Base-by-base conservation (phyloP, 176 grass and related monocot species). In the Eleusine coracana region DNA sequence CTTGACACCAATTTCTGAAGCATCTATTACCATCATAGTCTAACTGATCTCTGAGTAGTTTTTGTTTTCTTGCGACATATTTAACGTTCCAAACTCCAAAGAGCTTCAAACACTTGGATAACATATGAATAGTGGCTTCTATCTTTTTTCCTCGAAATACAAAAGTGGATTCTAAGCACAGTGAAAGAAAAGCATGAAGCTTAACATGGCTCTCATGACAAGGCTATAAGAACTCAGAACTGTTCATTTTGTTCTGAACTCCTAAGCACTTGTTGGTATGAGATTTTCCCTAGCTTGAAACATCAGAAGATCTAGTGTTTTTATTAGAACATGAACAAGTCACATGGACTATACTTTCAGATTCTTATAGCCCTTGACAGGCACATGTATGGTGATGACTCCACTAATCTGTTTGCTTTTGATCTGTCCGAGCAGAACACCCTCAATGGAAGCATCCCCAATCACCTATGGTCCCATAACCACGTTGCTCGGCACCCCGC, bases 401-500 rank as follows among this genome's bases (percentile, higher is more conserved):
- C 12, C 54, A 62, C 21, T 45, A 83, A 74, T 63, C 20, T 23
- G 29, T 40, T 52, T 74, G 42, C 7, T 66, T 86, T 63, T 52
- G 15, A 17, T 52, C 14, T 80, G 12, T 82, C 54, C 16, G 34
- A 65, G 51, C 89, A 97, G 94, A 88, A 89, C 83, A 66, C 86
- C 8, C 70, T 97, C 50, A 78, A 79, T 70, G 93, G 86, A 75
- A 79, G 72, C 49, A 86, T 85, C 62, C 58, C 42, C 46, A 85
- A 55, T n/a, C 88, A 90, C 36, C n/a, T 86, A 13, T 95, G 90
- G 88, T 80, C 88, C 36, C 86, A 88, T 31, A 91, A 91, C 44
- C 82, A 79, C 25, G 89, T 80, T 23, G 66, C 60, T 14, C 63
- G 77, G 15, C 82, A 91, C 74, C 86, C 92, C 2, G 77, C 86